A percentile compares a stretch with the other conserved stretches of the same genome.
Conservation (phyloP, 495 filamentous ascomycete genomes). For the Alectoria sarmentosa region DNA sequence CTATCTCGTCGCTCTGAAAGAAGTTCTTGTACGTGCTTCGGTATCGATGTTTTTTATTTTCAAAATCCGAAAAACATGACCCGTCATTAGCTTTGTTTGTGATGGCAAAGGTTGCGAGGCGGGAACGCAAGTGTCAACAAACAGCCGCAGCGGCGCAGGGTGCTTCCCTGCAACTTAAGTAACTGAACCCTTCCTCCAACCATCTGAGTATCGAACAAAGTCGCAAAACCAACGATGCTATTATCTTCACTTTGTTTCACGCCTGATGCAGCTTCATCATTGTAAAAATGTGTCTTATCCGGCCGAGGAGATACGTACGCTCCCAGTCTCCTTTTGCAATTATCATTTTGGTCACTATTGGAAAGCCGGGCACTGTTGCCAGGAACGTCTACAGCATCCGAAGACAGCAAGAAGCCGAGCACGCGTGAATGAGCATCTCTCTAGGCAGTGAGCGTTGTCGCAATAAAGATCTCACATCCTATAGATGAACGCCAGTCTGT, state of each 20-base stretch:
- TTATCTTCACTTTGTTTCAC: background rate
- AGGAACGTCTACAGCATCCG: background rate
- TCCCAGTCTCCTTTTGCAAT: background rate
- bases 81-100: background rate
- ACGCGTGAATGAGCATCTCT: too few relatives aligned
- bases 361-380: background rate
- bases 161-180: background rate
- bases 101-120: background rate
- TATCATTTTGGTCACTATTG: background rate
- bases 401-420: too few relatives aligned
- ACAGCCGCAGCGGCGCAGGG: background rate
- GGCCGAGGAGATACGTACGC: background rate
- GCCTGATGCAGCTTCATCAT: background rate
- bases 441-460: too few relatives aligned
- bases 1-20: background rate
- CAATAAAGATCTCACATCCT: too few relatives aligned
- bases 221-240: too few relatives aligned
- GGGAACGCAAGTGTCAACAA: constrained; percentile 4
- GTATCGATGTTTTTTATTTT: background rate
- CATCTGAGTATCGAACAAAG: background rate
- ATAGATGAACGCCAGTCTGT: too few relatives aligned
- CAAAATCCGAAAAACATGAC: too few relatives aligned
- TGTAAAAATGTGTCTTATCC: background rate
- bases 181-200: background rate
- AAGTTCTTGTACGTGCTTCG: background rate